These are phyloP conservation scores for Ceratocystis alfenasii DNA, from an alignment of 2,329 filamentous ascomycete species.

Conservation along the genomic window DNA sequence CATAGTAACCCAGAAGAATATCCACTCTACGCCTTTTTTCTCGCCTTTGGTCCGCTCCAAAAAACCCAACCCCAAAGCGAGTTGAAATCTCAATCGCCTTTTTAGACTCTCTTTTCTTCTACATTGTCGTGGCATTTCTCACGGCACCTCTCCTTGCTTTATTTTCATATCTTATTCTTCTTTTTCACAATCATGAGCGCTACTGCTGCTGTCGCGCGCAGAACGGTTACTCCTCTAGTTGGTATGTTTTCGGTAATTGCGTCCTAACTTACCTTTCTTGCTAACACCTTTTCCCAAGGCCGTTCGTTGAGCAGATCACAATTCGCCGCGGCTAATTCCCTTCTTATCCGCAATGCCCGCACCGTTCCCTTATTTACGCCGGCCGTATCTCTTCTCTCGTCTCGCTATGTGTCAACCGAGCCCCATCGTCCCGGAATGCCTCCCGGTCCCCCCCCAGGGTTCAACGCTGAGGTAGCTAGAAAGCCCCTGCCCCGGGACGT, in stretches of 20 bases:
- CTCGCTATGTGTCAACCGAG: conserved; percentile 47
- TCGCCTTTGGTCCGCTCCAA: neutral
- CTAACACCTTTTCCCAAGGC: conserved; percentile 10
- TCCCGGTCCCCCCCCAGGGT: conserved; percentile 63
- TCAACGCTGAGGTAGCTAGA: conserved; percentile 81
- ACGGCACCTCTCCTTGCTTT: neutral
- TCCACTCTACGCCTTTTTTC: too few species aligned
- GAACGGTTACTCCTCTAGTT: conserved; percentile 18
- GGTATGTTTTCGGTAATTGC: conserved; percentile 14
- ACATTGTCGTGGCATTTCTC: neutral
- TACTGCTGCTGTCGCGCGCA: conserved; percentile 19
- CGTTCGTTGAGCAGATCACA: conserved; percentile 22
- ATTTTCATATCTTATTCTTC: neutral
- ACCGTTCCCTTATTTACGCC: conserved; percentile 31
- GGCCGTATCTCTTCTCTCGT: conserved; percentile 43
- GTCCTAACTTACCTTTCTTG: neutral
- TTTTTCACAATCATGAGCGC: conserved; percentile 19
- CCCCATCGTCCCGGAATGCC: conserved; percentile 41
- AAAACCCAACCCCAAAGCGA: neutral
- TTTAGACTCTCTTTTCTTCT: neutral
- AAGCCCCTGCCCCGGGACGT: conserved; percentile 55
- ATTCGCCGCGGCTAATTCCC: conserved; percentile 20
- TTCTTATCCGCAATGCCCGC: conserved; percentile 21
- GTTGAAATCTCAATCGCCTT: neutral
- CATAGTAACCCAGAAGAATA: too few species aligned